Conservation (phyloP, 768 basidiomycete species). For the Lactarius hatsudake region DNA sequence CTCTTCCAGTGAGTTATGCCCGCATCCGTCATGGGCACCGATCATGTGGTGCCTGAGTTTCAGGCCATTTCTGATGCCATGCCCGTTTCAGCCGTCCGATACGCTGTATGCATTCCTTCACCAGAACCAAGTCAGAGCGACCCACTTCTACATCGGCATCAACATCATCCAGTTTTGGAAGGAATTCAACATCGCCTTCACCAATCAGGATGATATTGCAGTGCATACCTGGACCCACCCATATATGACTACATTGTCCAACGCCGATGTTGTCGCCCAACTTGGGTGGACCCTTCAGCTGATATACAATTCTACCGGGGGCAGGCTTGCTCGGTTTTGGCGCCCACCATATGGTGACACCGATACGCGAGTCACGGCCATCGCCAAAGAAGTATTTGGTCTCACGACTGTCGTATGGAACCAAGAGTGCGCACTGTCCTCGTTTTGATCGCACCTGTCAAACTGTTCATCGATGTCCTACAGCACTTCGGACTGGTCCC, state of each 20-base stretch:
- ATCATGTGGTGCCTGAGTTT: too few relatives aligned
- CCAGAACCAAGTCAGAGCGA: constrained; percentile 38
- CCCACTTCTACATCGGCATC: constrained; percentile 48
- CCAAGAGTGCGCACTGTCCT: constrained; percentile 56
- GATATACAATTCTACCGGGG: constrained; percentile 78
- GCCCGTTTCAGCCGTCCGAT: constrained; percentile 29
- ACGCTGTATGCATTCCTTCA: constrained; percentile 41
- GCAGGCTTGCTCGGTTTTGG: constrained; percentile 75
- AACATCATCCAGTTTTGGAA: constrained; percentile 39
- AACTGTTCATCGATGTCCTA: constrained; percentile 3
- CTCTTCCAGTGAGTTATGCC: constrained; percentile 28
- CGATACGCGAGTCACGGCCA: constrained; percentile 79
- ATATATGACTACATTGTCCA: constrained; percentile 74
- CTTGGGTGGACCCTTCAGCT: constrained; percentile 81
- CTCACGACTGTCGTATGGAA: constrained; percentile 89
- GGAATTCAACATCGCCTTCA: constrained; percentile 36
- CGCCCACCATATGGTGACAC: constrained; percentile 85
- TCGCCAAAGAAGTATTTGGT: constrained; percentile 85
- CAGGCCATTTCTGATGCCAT: neutral
- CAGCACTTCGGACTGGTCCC: constrained; percentile 77
- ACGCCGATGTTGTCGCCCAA: constrained; percentile 67
- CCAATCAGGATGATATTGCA: constrained; percentile 39
- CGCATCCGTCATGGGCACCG: neutral
- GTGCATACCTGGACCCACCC: constrained; percentile 72
- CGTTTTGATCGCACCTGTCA: neutral